Evolutionary conservation across 192 early-diverging fungal genomes (phyloP).

Genomic region (Linderina pennispora): DNA sequence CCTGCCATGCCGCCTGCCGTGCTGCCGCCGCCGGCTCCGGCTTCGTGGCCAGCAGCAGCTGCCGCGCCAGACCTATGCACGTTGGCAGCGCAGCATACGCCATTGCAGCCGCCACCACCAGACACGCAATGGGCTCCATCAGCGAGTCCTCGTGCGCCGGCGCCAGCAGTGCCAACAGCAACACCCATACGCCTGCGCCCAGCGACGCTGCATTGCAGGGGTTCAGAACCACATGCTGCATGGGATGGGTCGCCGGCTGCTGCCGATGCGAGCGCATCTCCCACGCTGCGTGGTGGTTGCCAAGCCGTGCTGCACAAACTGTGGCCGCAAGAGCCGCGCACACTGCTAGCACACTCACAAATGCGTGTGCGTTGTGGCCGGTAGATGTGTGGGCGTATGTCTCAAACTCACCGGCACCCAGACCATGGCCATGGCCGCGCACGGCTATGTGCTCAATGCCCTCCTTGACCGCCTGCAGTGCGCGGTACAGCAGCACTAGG

Average conservation of each 20-base stretch:
- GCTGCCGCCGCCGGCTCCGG: not conserved
- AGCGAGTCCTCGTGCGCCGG: conserved; percentile 15
- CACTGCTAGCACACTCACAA: conserved; percentile 2
- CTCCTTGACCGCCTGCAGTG: conserved; percentile 34
- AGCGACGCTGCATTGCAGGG: conserved; percentile 31
- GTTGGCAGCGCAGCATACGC: conserved; percentile 19
- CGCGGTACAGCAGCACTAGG: conserved; percentile 27
- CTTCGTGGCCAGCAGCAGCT: conserved; percentile 18
- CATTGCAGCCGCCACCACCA: conserved; percentile 21
- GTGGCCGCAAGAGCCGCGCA: conserved; percentile 8
- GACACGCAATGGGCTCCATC: conserved; percentile 33
- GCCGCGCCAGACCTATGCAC: conserved; percentile 17
- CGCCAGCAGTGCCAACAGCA: conserved; percentile 8
- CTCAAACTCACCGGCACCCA: conserved; percentile 25
- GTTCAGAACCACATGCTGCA: conserved; percentile 26
- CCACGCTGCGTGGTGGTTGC: conserved; percentile 31
- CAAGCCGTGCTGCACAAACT: conserved; percentile 18
- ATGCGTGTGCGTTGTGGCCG: conserved; percentile 6
- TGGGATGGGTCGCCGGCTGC: conserved; percentile 2
- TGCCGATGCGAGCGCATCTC: conserved; percentile 7
- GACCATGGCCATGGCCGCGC: conserved; percentile 17
- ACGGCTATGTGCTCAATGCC: conserved; percentile 31
- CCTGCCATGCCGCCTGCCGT: conserved; percentile 6
- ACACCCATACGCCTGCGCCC: conserved; percentile 23
- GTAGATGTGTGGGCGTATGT: conserved; percentile 12